These are phyloP conservation scores for Phaeosphaeria sp. DNA, from an alignment of 2,329 filamentous ascomycete species.

Conservation along the genomic window DNA sequence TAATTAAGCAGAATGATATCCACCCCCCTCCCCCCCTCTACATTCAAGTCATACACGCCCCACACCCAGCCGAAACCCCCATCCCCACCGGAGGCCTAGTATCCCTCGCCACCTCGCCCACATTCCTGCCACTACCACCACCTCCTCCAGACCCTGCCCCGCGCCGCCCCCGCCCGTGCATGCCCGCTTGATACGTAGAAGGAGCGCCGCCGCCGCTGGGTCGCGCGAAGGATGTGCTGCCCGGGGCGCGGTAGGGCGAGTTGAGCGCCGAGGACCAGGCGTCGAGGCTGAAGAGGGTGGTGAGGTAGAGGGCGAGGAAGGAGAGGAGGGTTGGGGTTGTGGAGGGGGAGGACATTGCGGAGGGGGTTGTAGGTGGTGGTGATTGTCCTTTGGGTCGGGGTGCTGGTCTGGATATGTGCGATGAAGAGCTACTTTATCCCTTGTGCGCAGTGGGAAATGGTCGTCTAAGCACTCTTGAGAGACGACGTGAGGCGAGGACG, in stretches of 20 bases:
- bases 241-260: conserved; percentile 39
- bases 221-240: conserved; percentile 25
- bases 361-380: conserved; percentile 1
- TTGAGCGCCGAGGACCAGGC: conserved; percentile 42
- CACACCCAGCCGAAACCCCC: conserved; percentile 33
- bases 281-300: conserved; percentile 49
- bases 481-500: not conserved
- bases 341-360: not conserved
- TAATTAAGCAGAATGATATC: no score
- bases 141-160: conserved; percentile 21
- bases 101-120: conserved; percentile 30
- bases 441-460: no score
- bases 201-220: no score
- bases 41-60: conserved; percentile 35
- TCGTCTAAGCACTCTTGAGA: no score
- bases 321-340: conserved; percentile 24
- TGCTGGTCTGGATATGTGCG: no score
- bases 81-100: conserved; percentile 36
- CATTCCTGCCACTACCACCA: conserved; percentile 12
- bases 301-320: conserved; percentile 48
- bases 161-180: conserved; percentile 35
- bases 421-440: no score
- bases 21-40: not conserved
- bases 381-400: no score
- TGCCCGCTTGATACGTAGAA: conserved; percentile 41